Base-by-base conservation (phyloP, 164 flowering plant species). In the Aristolochia contorta region DNA sequence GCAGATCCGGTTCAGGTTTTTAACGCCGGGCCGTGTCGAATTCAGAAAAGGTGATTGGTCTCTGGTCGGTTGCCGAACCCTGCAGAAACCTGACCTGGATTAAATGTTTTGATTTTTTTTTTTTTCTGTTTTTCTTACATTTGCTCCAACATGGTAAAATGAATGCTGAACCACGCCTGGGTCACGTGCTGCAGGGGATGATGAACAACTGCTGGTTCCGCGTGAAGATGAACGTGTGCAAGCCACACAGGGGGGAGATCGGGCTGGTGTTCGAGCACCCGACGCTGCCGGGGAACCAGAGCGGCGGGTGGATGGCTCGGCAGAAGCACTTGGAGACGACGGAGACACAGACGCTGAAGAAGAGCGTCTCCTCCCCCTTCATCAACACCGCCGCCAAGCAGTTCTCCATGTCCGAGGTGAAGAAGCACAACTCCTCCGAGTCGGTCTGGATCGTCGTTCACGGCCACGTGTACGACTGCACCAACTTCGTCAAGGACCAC, bases 181-280 rank as follows among this genome's bases (percentile, higher is more conserved):
- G 53, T 0, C 43, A 8, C 43, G 23, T 25, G 22, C n/a, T 62
- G 54, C 81, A 91, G 98, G 98, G 98, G 1, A 92, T 92, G 98
- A 92, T 92, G 98, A 92, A 92, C 79, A 92, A 92, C 61, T 92
- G 96, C 68, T 92, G 98, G 98, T 92, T 89, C 77, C 73, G 86
- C 21, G 91, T 92, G 43, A 92, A 81, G 62, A 80, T 78, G 27
- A 83, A 79, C 54, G 75, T 83, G 67, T 87, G 91, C 82, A 87
- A 76, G 72, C 84, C 81, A 1, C 80, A 78, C 78, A 76, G 70
- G 59, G 95, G 95, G 8, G 98, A 92, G 71, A 79, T 87, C 24
- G 93, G 96, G 12, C 77, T 92, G 57, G 79, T 84, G 15, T 92
- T 92, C 77, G 91, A 89, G 78, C 96, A 92, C 78, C 98, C 98